Evolutionary conservation across 2,329 filamentous ascomycete genomes (phyloP).

Genomic region (Fusarium sp.): DNA sequence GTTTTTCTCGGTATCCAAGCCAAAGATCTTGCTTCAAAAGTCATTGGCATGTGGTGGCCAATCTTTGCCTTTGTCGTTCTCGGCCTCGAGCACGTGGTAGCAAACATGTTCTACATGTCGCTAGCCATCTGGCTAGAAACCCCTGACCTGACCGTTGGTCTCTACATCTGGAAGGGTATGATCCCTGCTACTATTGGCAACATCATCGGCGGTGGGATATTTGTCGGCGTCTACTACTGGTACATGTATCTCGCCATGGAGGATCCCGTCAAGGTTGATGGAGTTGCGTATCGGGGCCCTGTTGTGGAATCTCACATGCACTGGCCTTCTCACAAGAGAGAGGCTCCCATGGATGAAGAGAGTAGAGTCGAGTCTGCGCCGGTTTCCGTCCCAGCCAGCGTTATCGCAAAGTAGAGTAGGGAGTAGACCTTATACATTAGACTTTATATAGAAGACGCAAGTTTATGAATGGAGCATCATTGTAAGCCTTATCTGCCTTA

Average conservation of each 20-base stretch:
- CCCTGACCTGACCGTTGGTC: slow-evolving; percentile 56
- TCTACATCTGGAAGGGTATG: slow-evolving; percentile 69
- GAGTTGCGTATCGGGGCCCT: slow-evolving; percentile 16
- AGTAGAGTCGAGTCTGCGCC: slow-evolving; percentile 22
- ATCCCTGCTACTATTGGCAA: slow-evolving; percentile 66
- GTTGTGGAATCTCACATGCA: slow-evolving; percentile 14
- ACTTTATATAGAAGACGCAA: not conserved
- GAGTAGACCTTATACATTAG: not conserved
- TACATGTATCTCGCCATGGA: slow-evolving; percentile 41
- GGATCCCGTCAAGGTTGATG: slow-evolving; percentile 24
- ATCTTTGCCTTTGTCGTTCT: slow-evolving; percentile 66
- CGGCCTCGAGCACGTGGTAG: slow-evolving; percentile 67
- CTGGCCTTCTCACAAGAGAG: slow-evolving; percentile 13
- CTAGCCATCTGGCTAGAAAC: slow-evolving; percentile 62
- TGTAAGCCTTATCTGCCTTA: not conserved
- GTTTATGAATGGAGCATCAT: not conserved
- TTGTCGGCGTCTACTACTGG: slow-evolving; percentile 57
- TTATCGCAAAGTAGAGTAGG: not conserved
- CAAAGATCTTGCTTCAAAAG: slow-evolving; percentile 63
- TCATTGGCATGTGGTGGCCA: slow-evolving; percentile 67
- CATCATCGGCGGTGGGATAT: slow-evolving; percentile 63
- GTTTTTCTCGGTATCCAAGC: slow-evolving; percentile 61
- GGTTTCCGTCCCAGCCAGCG: slow-evolving; percentile 11
- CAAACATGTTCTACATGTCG: slow-evolving; percentile 67
- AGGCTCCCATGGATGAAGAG: slow-evolving; percentile 34